phyloP scores from a whole-genome alignment of 352 stramenopile species.

The Globisporangium viniferum region DNA sequence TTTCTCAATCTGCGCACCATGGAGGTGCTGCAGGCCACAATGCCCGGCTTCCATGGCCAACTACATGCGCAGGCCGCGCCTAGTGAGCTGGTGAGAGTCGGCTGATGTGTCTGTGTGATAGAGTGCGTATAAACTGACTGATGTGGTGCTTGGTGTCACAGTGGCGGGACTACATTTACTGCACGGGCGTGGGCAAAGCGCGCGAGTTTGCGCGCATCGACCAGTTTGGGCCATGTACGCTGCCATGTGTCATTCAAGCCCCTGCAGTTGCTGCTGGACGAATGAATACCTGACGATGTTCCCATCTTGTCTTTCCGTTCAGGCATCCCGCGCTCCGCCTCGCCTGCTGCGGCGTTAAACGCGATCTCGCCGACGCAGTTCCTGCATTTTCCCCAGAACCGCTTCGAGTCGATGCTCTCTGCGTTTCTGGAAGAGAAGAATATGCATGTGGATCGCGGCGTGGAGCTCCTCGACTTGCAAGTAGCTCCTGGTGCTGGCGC shows the following conservation, averaged over 20 bases:
- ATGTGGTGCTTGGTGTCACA: constrained; percentile 15
- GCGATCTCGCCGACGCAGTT: constrained; percentile 75
- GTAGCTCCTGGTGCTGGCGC: constrained; percentile 7
- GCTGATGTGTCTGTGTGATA: background rate
- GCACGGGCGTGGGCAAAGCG: constrained; percentile 57
- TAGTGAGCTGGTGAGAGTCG: constrained; percentile 44
- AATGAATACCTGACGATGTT: background rate
- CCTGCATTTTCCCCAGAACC: constrained; percentile 83
- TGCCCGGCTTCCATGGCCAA: constrained; percentile 71
- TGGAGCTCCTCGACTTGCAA: constrained; percentile 51
- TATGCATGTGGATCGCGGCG: constrained; percentile 52
- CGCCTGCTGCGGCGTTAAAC: constrained; percentile 17
- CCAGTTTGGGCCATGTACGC: constrained; percentile 69
- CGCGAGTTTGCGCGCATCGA: constrained; percentile 76
- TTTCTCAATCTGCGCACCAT: constrained; percentile 95
- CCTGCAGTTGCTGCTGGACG: background rate
- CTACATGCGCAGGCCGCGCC: constrained; percentile 58
- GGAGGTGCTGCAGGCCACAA: constrained; percentile 87
- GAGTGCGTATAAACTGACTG: background rate
- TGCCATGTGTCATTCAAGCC: background rate
- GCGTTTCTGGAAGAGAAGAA: constrained; percentile 45
- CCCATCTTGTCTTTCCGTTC: background rate
- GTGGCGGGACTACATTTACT: constrained; percentile 88
- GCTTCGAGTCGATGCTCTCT: constrained; percentile 66
- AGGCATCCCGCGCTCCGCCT: constrained; percentile 45